A percentile compares a stretch with the other conserved stretches of the same genome.
phyloP scores from a whole-genome alignment of 768 basidiomycete genomes.

The Kwoniella shandongensis region DNA sequence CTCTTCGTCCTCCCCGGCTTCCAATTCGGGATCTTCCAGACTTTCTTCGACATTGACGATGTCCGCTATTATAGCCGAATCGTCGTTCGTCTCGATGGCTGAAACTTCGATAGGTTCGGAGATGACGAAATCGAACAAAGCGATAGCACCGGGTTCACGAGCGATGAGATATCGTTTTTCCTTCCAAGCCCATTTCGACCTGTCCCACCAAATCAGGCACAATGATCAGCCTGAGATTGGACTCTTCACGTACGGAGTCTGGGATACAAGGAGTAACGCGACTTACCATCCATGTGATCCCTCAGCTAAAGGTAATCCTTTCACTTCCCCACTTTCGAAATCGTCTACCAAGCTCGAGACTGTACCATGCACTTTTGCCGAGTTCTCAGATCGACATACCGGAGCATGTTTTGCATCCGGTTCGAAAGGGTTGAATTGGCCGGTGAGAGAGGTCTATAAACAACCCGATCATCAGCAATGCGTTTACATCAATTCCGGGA shows the following conservation, averaged over 20 bases:
- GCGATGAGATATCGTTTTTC: constrained; percentile 52
- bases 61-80: constrained; percentile 6
- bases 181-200: constrained; percentile 36
- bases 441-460: constrained; percentile 30
- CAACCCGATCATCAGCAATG: neutral
- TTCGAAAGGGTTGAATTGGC: constrained; percentile 28
- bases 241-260: too few species aligned
- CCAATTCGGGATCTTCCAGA: neutral
- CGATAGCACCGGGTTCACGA: constrained; percentile 35
- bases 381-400: constrained; percentile 39
- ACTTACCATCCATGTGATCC: constrained; percentile 37
- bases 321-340: neutral
- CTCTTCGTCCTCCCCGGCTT: constrained; percentile 4
- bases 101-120: constrained; percentile 9
- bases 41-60: neutral
- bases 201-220: too few species aligned
- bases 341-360: constrained; percentile 15
- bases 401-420: constrained; percentile 12
- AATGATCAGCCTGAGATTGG: too few species aligned
- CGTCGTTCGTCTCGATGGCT: constrained; percentile 8
- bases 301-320: constrained; percentile 18
- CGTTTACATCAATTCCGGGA: neutral
- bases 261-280: too few species aligned
- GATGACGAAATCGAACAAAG: constrained; percentile 40
- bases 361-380: constrained; percentile 20